phyloP scores from a whole-genome alignment of 2,329 filamentous ascomycete genomes.

The Aspergillus eucalypticola region DNA sequence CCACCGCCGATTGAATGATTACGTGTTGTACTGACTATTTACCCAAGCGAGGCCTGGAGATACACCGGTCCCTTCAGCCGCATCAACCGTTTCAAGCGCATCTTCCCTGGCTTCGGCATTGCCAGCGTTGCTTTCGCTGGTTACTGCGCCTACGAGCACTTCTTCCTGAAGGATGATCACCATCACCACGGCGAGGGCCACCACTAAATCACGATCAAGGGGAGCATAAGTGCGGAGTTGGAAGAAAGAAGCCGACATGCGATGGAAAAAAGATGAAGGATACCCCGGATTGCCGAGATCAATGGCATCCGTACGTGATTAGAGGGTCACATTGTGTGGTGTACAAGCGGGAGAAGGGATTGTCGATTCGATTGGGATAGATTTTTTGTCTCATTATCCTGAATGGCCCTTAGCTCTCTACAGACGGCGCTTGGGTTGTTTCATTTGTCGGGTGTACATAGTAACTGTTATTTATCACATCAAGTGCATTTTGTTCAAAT shows the following conservation, averaged over 20 bases:
- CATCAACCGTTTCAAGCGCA: slow-evolving; percentile 81
- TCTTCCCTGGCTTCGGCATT: slow-evolving; percentile 89
- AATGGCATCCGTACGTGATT: slow-evolving; percentile 3
- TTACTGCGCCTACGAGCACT: slow-evolving; percentile 87
- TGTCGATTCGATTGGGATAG: slow-evolving; percentile 7
- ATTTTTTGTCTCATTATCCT: slow-evolving; percentile 15
- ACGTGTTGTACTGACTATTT: slow-evolving; percentile 19
- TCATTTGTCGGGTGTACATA: slow-evolving; percentile 40
- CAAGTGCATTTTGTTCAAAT: slow-evolving; percentile 15
- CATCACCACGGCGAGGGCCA: slow-evolving; percentile 56
- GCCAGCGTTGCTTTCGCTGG: slow-evolving; percentile 85
- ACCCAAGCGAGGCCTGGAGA: slow-evolving; percentile 83
- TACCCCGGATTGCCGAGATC: slow-evolving; percentile 24
- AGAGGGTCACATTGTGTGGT: slow-evolving; percentile 3
- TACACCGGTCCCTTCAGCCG: slow-evolving; percentile 86
- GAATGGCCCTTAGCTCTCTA: slow-evolving; percentile 20
- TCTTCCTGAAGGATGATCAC: slow-evolving; percentile 74
- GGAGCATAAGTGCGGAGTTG: background rate
- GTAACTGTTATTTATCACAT: slow-evolving; percentile 30
- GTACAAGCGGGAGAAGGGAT: slow-evolving; percentile 12
- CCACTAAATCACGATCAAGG: slow-evolving; percentile 47
- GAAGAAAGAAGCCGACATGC: slow-evolving; percentile 10
- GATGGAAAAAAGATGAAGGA: slow-evolving; percentile 23
- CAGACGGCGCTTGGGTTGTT: slow-evolving; percentile 33
- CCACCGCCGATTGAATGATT: background rate